These are phyloP conservation scores for Tetradesmus lagerheimii DNA, from an alignment of 139 green algal genomes.

Conservation along the genomic window DNA sequence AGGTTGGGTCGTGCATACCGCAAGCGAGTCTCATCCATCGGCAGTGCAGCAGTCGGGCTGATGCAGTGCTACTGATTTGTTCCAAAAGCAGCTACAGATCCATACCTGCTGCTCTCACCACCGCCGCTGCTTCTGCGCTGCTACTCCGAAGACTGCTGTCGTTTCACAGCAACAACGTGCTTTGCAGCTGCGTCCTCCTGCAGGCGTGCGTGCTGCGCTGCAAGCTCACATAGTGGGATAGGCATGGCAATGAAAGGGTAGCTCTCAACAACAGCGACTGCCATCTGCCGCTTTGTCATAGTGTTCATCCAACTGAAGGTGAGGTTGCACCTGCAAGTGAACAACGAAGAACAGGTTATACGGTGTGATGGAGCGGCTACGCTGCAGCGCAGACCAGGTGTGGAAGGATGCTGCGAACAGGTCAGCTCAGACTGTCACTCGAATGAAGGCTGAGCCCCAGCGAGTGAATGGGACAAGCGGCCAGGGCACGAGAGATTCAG, in stretches of 20 bases:
- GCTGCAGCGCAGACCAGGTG: no score
- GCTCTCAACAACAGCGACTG: not conserved
- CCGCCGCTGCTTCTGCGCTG: not conserved
- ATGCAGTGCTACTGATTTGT: no score
- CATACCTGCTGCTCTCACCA: not conserved
- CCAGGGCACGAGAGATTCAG: no score
- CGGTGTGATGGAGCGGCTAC: no score
- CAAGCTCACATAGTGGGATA: not conserved
- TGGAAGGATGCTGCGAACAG: no score
- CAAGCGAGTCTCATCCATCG: no score
- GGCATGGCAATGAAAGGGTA: not conserved
- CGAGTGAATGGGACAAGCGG: no score
- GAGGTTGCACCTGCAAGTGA: not conserved
- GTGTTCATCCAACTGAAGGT: not conserved
- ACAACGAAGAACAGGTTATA: no score
- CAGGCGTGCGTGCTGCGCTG: not conserved
- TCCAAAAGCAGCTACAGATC: not conserved
- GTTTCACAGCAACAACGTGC: not conserved
- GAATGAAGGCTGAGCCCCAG: no score
- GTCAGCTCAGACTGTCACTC: no score
- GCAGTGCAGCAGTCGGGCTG: no score
- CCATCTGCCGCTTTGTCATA: not conserved
- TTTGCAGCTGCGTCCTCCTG: not conserved
- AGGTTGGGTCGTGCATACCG: no score
- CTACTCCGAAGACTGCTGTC: not conserved